Conservation (phyloP, 1,284 basidiomycete genomes). For the Porogramme epimiltina region DNA sequence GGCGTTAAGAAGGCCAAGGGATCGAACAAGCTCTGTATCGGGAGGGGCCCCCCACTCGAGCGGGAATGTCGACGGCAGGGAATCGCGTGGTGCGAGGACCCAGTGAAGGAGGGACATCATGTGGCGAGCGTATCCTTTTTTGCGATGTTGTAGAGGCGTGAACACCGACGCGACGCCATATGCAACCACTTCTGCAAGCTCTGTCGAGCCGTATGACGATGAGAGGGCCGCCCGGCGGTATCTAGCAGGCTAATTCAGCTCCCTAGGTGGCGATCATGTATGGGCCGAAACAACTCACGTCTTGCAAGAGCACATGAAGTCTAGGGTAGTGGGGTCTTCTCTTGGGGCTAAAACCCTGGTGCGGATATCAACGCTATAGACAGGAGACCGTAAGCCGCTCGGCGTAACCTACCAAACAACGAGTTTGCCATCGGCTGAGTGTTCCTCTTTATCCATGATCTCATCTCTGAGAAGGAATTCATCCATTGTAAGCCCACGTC, state of each 20-base stretch:
- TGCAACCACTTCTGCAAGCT: slow-evolving; percentile 24
- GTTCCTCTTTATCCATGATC: slow-evolving; percentile 36
- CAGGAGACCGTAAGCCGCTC: too few relatives aligned
- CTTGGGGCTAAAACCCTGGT: slow-evolving; percentile 45
- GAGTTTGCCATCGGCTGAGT: slow-evolving; percentile 37
- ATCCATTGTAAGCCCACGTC: slow-evolving; percentile 33
- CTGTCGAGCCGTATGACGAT: slow-evolving; percentile 15
- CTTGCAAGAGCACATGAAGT: slow-evolving; percentile 48
- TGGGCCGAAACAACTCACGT: slow-evolving; percentile 34
- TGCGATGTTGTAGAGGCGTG: slow-evolving; percentile 40
- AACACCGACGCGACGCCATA: slow-evolving; percentile 49
- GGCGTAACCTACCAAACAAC: slow-evolving; percentile 36
- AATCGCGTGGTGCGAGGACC: slow-evolving; percentile 35
- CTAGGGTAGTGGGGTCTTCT: slow-evolving; percentile 37
- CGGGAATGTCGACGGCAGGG: slow-evolving; percentile 36
- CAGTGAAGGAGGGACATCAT: slow-evolving; percentile 53
- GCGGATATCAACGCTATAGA: neutral
- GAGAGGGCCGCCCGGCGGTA: slow-evolving; percentile 29
- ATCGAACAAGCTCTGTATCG: slow-evolving; percentile 7
- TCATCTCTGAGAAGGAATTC: slow-evolving; percentile 37
- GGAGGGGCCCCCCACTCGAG: slow-evolving; percentile 40
- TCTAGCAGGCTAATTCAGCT: slow-evolving; percentile 20
- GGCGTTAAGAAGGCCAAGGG: slow-evolving; percentile 29
- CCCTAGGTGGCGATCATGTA: neutral
- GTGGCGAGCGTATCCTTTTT: slow-evolving; percentile 46